These are phyloP conservation scores for Lagerstroemia speciosa DNA, from an alignment of 345 rosid species.

Conservation along the genomic window DNA sequence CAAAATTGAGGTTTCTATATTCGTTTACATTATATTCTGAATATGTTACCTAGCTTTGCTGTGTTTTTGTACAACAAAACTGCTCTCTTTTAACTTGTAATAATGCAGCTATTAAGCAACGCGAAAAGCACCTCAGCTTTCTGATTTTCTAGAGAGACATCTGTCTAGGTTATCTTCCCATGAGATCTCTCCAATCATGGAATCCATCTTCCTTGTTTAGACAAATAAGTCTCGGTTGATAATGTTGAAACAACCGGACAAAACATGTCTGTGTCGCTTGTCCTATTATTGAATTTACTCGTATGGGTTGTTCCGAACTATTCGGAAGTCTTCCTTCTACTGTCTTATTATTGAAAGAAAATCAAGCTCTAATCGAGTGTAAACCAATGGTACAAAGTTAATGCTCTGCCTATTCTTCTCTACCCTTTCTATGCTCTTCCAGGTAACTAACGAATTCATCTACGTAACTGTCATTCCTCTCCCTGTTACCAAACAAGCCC, in stretches of 20 bases:
- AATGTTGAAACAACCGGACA: no score
- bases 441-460: slow-evolving; percentile 12
- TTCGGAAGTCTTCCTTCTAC: no score
- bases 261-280: no score
- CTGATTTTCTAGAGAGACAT: background rate
- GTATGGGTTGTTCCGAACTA: no score
- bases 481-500: slow-evolving; percentile 4
- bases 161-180: background rate
- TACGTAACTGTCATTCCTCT: slow-evolving; percentile 7
- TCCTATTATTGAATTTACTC: no score
- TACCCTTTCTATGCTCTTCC: background rate
- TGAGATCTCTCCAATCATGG: background rate
- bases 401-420: background rate
- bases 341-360: no score
- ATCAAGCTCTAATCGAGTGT: no score
- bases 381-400: no score
- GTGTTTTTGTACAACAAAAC: background rate
- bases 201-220: no score
- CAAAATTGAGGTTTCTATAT: background rate
- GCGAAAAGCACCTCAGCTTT: no score
- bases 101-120: background rate
- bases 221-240: no score
- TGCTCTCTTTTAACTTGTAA: background rate
- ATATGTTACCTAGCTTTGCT: background rate
- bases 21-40: background rate